A percentile compares a stretch with the other conserved stretches of the same genome.
Conservation (phyloP, 306 rosid genomes). For the Fragaria iinumae region DNA sequence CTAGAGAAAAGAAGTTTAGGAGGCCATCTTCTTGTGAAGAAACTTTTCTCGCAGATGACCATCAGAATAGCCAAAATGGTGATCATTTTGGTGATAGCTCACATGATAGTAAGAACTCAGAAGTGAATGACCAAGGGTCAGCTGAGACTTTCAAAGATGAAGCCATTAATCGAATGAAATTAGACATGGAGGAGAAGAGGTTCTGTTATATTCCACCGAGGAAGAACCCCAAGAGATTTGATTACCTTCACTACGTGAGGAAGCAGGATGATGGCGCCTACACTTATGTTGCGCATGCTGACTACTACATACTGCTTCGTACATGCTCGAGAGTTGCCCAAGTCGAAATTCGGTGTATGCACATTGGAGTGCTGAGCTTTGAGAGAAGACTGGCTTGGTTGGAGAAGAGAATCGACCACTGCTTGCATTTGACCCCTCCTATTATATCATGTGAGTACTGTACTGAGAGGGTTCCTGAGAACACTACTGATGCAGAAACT, state of each 20-base stretch:
- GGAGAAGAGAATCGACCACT: constrained; percentile 18
- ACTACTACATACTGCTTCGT: constrained; percentile 81
- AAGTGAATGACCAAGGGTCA: constrained; percentile 20
- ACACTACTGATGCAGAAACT: background rate
- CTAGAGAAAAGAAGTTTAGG: constrained; percentile 15
- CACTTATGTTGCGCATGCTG: constrained; percentile 77
- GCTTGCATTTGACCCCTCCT: constrained; percentile 48
- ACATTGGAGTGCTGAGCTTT: constrained; percentile 62
- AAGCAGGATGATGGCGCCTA: constrained; percentile 61
- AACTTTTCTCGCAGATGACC: constrained; percentile 14
- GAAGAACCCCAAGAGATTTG: constrained; percentile 37
- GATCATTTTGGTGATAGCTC: constrained; percentile 30
- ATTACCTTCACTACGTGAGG: constrained; percentile 70
- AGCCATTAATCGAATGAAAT: constrained; percentile 54
- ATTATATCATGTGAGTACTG: constrained; percentile 63
- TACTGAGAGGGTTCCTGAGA: constrained; percentile 30
- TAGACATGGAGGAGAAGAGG: constrained; percentile 83
- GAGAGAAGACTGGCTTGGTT: constrained; percentile 80
- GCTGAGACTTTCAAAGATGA: constrained; percentile 26
- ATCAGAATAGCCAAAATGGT: constrained; percentile 9
- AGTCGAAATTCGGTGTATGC: constrained; percentile 70
- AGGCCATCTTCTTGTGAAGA: constrained; percentile 18
- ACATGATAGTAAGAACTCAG: constrained; percentile 22
- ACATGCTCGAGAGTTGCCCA: constrained; percentile 69
- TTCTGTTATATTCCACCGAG: constrained; percentile 70